phyloP scores from a whole-genome alignment of 1,284 basidiomycete species.

The Ustilago trichophora region DNA sequence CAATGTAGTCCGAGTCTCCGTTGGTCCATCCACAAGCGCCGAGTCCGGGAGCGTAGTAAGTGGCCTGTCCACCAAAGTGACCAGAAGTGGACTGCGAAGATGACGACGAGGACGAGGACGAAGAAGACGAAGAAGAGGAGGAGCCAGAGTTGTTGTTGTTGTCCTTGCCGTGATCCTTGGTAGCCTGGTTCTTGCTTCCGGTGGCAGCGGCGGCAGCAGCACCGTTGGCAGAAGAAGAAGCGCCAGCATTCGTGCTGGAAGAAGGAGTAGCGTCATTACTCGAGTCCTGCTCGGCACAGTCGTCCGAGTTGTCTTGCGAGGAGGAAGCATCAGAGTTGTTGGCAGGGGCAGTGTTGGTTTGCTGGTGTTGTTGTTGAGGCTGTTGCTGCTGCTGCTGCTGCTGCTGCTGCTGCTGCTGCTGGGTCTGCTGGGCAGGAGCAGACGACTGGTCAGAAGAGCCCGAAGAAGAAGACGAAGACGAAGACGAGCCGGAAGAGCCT shows the following conservation, averaged over 20 bases:
- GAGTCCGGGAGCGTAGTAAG: constrained; percentile 57
- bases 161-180: constrained; percentile 2
- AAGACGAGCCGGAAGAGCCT: constrained; percentile 19
- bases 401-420: constrained; percentile 5
- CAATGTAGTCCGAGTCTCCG: constrained; percentile 56
- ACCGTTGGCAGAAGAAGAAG: constrained; percentile 5
- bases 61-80: constrained; percentile 60
- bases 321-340: not conserved
- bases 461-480: constrained; percentile 63
- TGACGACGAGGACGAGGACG: constrained; percentile 64
- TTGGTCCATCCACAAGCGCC: constrained; percentile 58
- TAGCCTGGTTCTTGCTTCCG: constrained; percentile 30
- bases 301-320: constrained; percentile 16
- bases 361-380: constrained; percentile 1
- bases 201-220: constrained; percentile 25
- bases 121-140: constrained; percentile 62
- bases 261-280: not conserved
- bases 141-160: not conserved
- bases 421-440: constrained; percentile 2
- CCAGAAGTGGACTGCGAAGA: constrained; percentile 62
- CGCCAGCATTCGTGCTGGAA: not conserved
- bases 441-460: constrained; percentile 45
- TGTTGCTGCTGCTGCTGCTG: constrained; percentile 1
- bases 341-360: not conserved
- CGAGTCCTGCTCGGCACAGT: constrained; percentile 19